phyloP scores from a whole-genome alignment of 1,284 basidiomycete genomes.

The Pulchroboletus neoregius region DNA sequence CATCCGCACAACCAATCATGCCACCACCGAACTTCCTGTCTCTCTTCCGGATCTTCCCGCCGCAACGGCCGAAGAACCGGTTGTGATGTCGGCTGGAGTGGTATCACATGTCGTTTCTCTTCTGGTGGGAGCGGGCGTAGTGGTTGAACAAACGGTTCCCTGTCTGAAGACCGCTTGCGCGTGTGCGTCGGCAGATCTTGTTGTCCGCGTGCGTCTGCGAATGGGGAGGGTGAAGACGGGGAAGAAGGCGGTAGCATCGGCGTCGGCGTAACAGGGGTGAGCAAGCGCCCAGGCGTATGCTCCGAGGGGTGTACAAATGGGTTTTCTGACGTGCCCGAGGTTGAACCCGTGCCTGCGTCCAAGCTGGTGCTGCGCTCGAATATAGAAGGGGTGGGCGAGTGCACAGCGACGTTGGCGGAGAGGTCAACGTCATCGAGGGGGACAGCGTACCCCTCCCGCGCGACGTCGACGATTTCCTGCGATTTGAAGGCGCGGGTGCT shows the following conservation, averaged over 20 bases:
- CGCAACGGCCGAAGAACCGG: conserved; percentile 30
- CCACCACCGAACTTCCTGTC: conserved; percentile 59
- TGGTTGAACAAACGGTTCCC: conserved; percentile 34
- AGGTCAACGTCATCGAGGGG: conserved; percentile 49
- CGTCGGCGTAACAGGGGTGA: conserved; percentile 3
- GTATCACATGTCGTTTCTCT: conserved; percentile 28
- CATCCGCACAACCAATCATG: conserved; percentile 81
- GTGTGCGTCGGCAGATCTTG: conserved; percentile 24
- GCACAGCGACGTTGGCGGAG: conserved; percentile 27
- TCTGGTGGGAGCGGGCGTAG: conserved; percentile 39
- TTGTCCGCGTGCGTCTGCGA: conserved; percentile 38
- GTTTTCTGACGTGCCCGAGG: conserved; percentile 32
- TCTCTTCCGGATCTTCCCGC: conserved; percentile 20
- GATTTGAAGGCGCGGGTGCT: conserved; percentile 44
- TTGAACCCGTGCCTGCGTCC: conserved; percentile 3
- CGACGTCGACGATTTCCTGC: conserved; percentile 43
- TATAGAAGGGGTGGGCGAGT: conserved; percentile 39
- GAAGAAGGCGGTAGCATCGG: conserved; percentile 14
- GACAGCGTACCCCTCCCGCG: conserved; percentile 34
- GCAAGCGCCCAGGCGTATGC: conserved; percentile 7
- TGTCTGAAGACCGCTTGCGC: conserved; percentile 20
- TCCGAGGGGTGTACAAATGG: conserved; percentile 52
- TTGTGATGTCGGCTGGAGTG: conserved; percentile 41
- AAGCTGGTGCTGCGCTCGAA: conserved; percentile 22
- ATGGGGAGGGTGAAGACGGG: conserved; percentile 40